phyloP scores from a whole-genome alignment of 345 rosid species.

The Sisymbrium irio region DNA sequence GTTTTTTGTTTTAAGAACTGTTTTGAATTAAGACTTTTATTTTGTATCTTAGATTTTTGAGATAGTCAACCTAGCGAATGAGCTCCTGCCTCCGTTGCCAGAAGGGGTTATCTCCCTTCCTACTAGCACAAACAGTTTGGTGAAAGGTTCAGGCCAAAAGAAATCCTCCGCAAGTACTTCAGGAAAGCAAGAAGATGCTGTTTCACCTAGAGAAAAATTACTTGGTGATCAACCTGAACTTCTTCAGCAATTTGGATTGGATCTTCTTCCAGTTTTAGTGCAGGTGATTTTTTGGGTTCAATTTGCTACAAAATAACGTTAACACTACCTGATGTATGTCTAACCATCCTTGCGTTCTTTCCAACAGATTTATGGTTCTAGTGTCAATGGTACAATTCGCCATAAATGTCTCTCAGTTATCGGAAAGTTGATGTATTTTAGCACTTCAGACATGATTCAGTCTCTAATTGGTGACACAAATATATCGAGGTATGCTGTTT shows the following conservation, averaged over 20 bases:
- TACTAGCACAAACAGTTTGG: slow-evolving; percentile 57
- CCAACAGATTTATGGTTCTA: slow-evolving; percentile 92
- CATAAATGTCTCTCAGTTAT: slow-evolving; percentile 95
- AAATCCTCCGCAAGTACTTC: slow-evolving; percentile 67
- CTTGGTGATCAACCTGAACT: slow-evolving; percentile 90
- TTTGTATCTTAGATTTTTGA: slow-evolving; percentile 70
- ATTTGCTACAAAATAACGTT: not conserved
- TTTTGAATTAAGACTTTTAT: not conserved
- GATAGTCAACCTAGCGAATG: slow-evolving; percentile 97
- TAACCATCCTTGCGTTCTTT: slow-evolving; percentile 25
- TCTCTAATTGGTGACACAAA: slow-evolving; percentile 78
- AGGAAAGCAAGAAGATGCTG: slow-evolving; percentile 61
- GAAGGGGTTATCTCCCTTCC: slow-evolving; percentile 93
- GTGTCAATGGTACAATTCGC: slow-evolving; percentile 90
- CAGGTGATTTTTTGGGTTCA: slow-evolving; percentile 50
- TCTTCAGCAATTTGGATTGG: slow-evolving; percentile 91
- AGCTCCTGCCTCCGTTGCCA: slow-evolving; percentile 96
- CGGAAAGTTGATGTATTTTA: slow-evolving; percentile 94
- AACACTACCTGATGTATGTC: slow-evolving; percentile 1
- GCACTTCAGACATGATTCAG: slow-evolving; percentile 87
- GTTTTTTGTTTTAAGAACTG: not conserved
- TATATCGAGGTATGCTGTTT: slow-evolving; percentile 71
- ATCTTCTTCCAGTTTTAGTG: slow-evolving; percentile 92
- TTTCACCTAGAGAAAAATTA: slow-evolving; percentile 81
- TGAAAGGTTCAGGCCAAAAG: slow-evolving; percentile 67